Percentiles rank a stretch among this genome's conserved stretches.
These are phyloP conservation scores for Closterium sp. DNA, from an alignment of 139 green algal genomes.

Conservation along the genomic window DNA sequence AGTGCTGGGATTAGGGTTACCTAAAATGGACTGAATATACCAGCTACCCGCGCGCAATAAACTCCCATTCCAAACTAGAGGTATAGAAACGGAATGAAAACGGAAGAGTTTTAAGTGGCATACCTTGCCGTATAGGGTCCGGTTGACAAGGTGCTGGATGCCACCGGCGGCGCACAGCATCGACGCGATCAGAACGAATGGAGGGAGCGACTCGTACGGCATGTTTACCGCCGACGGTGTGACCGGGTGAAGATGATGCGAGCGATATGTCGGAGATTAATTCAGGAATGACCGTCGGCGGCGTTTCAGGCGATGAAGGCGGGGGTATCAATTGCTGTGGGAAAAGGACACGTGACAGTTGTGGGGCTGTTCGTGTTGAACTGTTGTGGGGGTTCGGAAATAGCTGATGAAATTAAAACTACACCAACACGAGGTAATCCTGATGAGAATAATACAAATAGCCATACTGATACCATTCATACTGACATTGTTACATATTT, in stretches of 20 bases:
- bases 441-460: too few species aligned
- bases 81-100: not conserved
- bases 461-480: too few species aligned
- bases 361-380: not conserved
- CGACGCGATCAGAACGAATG: conserved; percentile 42
- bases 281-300: not conserved
- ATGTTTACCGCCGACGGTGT: conserved; percentile 11
- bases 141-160: conserved; percentile 44
- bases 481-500: too few species aligned
- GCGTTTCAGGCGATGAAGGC: not conserved
- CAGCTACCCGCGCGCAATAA: not conserved
- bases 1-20: not conserved
- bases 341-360: not conserved
- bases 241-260: not conserved
- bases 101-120: not conserved
- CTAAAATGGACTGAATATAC: not conserved
- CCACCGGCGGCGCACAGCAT: conserved; percentile 27
- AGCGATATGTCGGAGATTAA: not conserved
- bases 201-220: conserved; percentile 44
- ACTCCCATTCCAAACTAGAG: not conserved
- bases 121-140: conserved; percentile 38
- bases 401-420: too few species aligned
- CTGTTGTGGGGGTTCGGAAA: not conserved
- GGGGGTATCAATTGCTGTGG: not conserved
- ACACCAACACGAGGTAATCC: too few species aligned